phyloP scores from a whole-genome alignment of 768 basidiomycete genomes.

The Leccinum barrowsii region DNA sequence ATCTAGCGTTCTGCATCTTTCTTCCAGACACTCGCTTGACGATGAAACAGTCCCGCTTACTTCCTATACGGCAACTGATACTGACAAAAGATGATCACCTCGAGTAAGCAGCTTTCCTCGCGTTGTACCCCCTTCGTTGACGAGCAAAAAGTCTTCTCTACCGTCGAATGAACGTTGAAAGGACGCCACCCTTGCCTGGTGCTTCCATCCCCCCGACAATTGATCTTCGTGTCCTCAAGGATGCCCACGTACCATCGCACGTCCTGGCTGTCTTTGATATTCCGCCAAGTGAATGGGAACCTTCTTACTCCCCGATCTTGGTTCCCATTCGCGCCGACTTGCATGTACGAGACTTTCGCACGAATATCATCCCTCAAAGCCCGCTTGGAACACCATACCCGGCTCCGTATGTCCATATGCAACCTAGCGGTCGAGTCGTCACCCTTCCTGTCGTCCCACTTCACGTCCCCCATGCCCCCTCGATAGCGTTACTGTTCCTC shows the following conservation, averaged over 20 bases:
- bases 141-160: constrained; percentile 26
- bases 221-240: constrained; percentile 45
- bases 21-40: constrained; percentile 13
- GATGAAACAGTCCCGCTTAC: constrained; percentile 25
- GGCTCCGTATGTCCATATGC: constrained; percentile 23
- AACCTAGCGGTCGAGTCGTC: constrained; percentile 31
- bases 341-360: constrained; percentile 39
- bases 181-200: constrained; percentile 20
- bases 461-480: constrained; percentile 49
- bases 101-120: constrained; percentile 18
- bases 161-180: constrained; percentile 33
- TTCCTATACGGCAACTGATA: constrained; percentile 21
- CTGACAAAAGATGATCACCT: constrained; percentile 24
- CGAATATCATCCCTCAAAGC: constrained; percentile 34
- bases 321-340: constrained; percentile 51
- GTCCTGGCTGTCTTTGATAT: constrained; percentile 45
- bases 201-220: constrained; percentile 40
- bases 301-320: constrained; percentile 39
- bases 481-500: constrained; percentile 55
- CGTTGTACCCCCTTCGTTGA: constrained; percentile 5
- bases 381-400: constrained; percentile 34
- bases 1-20: constrained; percentile 4
- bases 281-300: constrained; percentile 27
- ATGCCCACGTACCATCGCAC: constrained; percentile 53
- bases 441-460: constrained; percentile 50